These are phyloP conservation scores for Lolium multiflorum DNA, from an alignment of 176 grass and related monocot species.

Conservation along the genomic window DNA sequence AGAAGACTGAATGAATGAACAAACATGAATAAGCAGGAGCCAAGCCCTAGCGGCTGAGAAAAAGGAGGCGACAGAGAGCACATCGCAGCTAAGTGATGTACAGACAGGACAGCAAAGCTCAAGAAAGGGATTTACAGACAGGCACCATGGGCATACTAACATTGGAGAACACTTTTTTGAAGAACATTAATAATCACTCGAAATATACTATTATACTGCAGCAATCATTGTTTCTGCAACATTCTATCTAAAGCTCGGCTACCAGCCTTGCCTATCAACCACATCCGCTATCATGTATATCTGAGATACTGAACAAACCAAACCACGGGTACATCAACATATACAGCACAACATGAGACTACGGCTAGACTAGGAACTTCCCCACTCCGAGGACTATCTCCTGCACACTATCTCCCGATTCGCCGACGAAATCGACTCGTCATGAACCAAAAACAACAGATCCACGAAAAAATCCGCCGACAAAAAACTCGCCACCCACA, in stretches of 20 bases:
- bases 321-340: too few species aligned
- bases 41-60: neutral
- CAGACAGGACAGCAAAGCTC: neutral
- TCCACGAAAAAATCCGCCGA: too few species aligned
- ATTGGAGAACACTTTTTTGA: neutral
- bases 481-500: too few species aligned
- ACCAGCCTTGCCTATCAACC: constrained; percentile 86
- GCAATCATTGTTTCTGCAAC: neutral
- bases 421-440: too few species aligned
- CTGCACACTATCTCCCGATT: too few species aligned
- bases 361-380: too few species aligned
- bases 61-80: neutral
- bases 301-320: too few species aligned
- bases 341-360: too few species aligned
- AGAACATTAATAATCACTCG: neutral
- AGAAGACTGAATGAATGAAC: neutral
- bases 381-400: too few species aligned
- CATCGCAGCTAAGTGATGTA: neutral
- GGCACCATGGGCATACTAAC: neutral
- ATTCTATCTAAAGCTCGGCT: constrained; percentile 29
- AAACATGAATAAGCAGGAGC: neutral
- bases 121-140: neutral
- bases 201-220: neutral
- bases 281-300: constrained; percentile 45
- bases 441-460: too few species aligned